A percentile compares a stretch with the other conserved stretches of the same genome.
These are phyloP conservation scores for Cryphonectria naterciae DNA, from an alignment of 2,329 filamentous ascomycete genomes.

Conservation along the genomic window DNA sequence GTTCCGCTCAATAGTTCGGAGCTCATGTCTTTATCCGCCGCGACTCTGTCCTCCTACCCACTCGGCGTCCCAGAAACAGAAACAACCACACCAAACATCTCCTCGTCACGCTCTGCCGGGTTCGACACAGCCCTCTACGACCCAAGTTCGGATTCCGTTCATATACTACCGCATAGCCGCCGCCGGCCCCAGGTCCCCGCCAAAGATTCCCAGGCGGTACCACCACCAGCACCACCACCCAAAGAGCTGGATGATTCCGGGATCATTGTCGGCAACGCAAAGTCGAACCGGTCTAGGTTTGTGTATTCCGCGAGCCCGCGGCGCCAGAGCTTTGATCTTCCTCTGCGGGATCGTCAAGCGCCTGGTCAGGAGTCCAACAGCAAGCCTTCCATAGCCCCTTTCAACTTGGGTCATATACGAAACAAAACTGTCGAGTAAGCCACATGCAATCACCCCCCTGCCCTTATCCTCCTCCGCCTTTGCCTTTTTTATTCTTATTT, in stretches of 20 bases:
- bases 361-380: slow-evolving; percentile 10
- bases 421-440: slow-evolving; percentile 9
- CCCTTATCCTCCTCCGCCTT: neutral
- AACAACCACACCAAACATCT: slow-evolving; percentile 13
- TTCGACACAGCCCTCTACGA: slow-evolving; percentile 27
- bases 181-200: neutral
- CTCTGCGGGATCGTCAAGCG: neutral
- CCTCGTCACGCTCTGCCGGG: slow-evolving; percentile 16
- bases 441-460: neutral
- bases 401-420: slow-evolving; percentile 11
- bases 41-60: slow-evolving; percentile 25
- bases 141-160: slow-evolving; percentile 20
- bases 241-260: neutral
- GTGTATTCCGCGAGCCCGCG: slow-evolving; percentile 15
- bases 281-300: slow-evolving; percentile 4
- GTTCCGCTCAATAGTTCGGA: slow-evolving; percentile 22
- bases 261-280: neutral
- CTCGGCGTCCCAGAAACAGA: slow-evolving; percentile 9
- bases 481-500: neutral
- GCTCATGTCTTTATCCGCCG: slow-evolving; percentile 24
- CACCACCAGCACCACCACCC: no score
- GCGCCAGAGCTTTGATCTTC: slow-evolving; percentile 21
- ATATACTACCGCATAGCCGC: slow-evolving; percentile 18
- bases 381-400: neutral
- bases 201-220: slow-evolving; percentile 1